These are phyloP conservation scores for Senna siamea DNA, from an alignment of 306 rosid genomes.

Conservation along the genomic window DNA sequence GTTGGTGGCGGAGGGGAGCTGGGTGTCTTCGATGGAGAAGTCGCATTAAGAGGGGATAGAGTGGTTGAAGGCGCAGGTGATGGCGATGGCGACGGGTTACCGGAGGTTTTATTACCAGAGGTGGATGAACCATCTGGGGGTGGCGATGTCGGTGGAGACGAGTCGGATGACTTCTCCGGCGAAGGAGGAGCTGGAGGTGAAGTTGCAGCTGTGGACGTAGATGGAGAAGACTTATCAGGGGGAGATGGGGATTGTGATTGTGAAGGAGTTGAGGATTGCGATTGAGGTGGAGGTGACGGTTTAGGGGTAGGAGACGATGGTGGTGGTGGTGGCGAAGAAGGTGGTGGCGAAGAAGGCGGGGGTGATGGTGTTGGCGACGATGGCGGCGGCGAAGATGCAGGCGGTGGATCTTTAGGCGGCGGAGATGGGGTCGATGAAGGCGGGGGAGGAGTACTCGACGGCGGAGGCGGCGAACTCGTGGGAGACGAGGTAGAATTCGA, in stretches of 20 bases:
- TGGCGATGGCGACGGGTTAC: background rate
- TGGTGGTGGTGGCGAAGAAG: background rate
- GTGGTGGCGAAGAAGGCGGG: background rate
- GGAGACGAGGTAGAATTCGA: background rate
- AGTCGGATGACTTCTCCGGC: background rate
- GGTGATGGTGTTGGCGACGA: background rate
- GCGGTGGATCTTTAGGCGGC: conserved; percentile 18
- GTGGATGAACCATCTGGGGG: background rate
- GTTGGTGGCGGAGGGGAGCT: conserved; percentile 14
- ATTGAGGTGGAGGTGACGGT: conserved; percentile 34
- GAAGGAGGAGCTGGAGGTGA: background rate
- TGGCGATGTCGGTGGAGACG: background rate
- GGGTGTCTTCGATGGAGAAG: background rate
- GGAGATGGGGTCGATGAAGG: background rate
- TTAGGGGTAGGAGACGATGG: conserved; percentile 4
- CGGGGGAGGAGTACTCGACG: background rate
- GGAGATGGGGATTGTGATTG: conserved; percentile 37
- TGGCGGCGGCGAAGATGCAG: conserved; percentile 3
- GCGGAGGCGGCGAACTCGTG: background rate
- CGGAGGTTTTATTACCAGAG: background rate
- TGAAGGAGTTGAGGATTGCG: background rate
- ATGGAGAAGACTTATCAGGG: background rate
- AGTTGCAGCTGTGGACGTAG: background rate
- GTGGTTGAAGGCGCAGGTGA: conserved; percentile 23
- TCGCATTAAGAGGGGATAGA: conserved; percentile 25